These are phyloP conservation scores for Plasmodium vinckei DNA, from an alignment of 169 alveolate genomes.

Conservation along the genomic window DNA sequence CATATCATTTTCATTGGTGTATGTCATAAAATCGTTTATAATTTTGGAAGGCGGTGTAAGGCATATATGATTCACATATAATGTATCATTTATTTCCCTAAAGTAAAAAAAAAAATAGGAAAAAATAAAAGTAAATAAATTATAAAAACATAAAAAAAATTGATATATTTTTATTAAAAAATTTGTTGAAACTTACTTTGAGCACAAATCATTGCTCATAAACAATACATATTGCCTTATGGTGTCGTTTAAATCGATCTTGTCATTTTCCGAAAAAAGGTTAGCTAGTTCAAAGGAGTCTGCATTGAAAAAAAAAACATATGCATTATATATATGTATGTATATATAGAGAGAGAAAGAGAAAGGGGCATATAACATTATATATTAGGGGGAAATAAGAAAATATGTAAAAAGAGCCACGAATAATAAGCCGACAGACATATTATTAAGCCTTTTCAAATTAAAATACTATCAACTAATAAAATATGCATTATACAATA, in stretches of 20 bases:
- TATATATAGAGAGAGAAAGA: no score
- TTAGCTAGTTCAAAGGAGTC: conserved; percentile 55
- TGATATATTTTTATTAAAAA: not conserved
- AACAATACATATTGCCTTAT: conserved; percentile 57
- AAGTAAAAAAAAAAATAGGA: not conserved
- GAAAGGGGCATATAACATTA: no score
- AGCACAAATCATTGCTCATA: conserved; percentile 56
- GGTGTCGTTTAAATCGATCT: conserved; percentile 53
- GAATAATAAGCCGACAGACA: no score
- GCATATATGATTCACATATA: conserved; percentile 63
- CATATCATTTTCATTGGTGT: conserved; percentile 31
- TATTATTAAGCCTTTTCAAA: no score
- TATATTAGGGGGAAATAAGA: no score
- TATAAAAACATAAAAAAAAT: not conserved
- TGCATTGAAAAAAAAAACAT: not conserved
- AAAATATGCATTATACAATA: no score
- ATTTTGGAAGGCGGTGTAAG: conserved; percentile 22
- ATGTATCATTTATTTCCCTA: conserved; percentile 25
- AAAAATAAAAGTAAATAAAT: not conserved
- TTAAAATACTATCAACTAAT: no score
- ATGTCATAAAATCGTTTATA: conserved; percentile 24
- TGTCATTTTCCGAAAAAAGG: conserved; percentile 29
- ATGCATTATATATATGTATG: no score
- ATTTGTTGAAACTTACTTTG: conserved; percentile 24
- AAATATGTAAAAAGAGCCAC: no score